Evolutionary conservation across 345 rosid species (phyloP).

Genomic region (Melaleuca quinquenervia): DNA sequence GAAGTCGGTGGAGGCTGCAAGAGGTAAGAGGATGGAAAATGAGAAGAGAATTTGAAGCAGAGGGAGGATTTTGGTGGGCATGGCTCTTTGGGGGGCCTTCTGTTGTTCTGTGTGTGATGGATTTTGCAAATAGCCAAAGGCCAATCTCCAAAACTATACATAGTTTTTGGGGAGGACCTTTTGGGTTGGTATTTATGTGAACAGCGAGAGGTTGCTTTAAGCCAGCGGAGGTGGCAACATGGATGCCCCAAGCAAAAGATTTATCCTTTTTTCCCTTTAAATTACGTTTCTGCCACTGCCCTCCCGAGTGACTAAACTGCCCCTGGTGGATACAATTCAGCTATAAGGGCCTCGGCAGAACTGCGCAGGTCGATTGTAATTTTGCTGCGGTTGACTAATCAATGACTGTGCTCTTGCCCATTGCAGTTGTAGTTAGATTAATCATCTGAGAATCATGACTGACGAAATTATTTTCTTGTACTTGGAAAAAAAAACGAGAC

Average conservation of each 20-base stretch:
- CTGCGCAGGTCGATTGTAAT: not conserved
- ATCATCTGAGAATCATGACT: not conserved
- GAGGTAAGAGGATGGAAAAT: constrained; percentile 18
- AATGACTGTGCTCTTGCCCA: not conserved
- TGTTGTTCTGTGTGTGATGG: not conserved
- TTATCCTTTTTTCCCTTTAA: not conserved
- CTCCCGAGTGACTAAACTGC: not conserved
- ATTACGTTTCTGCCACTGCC: not conserved
- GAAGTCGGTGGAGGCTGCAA: constrained; percentile 29
- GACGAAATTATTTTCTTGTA: not conserved
- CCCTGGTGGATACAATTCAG: not conserved
- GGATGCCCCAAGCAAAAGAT: not conserved
- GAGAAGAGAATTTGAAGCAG: constrained; percentile 5
- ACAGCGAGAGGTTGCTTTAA: not conserved
- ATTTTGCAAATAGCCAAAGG: constrained; percentile 15
- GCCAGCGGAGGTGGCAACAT: not conserved
- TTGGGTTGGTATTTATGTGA: not conserved
- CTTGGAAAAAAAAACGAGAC: not conserved
- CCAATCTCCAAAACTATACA: not conserved
- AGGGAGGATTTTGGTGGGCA: constrained; percentile 17
- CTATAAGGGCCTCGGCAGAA: not conserved
- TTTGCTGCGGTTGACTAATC: not conserved
- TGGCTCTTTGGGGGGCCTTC: not conserved
- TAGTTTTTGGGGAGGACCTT: not conserved
- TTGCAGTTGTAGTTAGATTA: not conserved